phyloP scores from a whole-genome alignment of 2,329 filamentous ascomycete species.

The Neofusicoccum parvum region DNA sequence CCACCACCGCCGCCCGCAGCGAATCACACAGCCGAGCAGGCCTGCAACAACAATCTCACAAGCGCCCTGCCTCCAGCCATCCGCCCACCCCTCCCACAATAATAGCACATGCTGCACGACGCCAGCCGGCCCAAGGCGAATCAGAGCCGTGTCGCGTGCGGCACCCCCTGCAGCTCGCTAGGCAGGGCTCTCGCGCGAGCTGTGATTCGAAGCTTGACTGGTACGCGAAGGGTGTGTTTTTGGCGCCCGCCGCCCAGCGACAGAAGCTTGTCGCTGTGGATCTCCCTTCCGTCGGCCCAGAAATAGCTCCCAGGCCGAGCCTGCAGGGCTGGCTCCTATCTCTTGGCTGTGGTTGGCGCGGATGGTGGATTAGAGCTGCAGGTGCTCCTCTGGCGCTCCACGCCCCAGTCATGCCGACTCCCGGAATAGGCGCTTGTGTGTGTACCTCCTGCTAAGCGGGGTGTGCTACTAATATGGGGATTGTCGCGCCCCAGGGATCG shows the following conservation, averaged over 20 bases:
- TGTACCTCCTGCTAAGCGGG: not conserved
- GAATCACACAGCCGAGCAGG: not conserved
- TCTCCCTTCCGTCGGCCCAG: not conserved
- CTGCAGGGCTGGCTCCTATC: not conserved
- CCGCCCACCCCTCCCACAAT: slow-evolving; percentile 5
- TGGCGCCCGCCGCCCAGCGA: not conserved
- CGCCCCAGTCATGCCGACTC: not conserved
- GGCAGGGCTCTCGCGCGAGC: not conserved
- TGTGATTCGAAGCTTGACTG: slow-evolving; percentile 13
- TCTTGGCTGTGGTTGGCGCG: not conserved
- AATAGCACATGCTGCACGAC: slow-evolving; percentile 9
- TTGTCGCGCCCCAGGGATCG: not conserved
- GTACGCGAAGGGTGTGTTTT: not conserved
- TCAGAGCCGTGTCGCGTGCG: not conserved
- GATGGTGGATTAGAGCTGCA: not conserved
- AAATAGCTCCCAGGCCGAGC: not conserved
- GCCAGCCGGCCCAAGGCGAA: not conserved
- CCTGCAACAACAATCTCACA: slow-evolving; percentile 13
- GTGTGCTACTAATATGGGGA: not conserved
- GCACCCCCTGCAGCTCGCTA: not conserved
- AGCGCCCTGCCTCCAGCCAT: slow-evolving; percentile 13
- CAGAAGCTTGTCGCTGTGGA: slow-evolving; percentile 9
- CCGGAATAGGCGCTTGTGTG: slow-evolving; percentile 11
- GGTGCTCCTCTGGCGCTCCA: not conserved
- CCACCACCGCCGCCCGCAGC: not conserved